phyloP scores from a whole-genome alignment of 257 asterid species.

The Solanum paucissectum region DNA sequence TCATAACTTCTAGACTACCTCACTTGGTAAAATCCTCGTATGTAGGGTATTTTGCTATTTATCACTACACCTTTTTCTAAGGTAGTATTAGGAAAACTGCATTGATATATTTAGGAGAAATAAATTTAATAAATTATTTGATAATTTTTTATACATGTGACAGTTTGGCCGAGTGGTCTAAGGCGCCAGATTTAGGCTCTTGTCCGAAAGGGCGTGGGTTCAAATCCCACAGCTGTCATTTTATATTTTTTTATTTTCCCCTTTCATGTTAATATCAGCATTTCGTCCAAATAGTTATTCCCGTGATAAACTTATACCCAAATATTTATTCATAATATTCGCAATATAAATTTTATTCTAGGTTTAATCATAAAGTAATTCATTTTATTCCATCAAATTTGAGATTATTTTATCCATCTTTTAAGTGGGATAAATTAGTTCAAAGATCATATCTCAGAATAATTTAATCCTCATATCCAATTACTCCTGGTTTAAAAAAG shows the following conservation, averaged over 20 bases:
- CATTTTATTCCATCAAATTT: no score
- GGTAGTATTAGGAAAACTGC: neutral
- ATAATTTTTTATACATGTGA: neutral
- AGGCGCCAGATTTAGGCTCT: conserved; percentile 99
- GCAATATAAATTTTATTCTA: no score
- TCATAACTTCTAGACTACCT: neutral
- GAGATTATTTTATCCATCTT: no score
- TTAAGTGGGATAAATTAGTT: no score
- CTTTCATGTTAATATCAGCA: no score
- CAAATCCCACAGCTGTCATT: conserved; percentile 98
- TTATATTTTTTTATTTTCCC: no score
- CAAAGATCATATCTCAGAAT: neutral
- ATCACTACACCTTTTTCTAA: neutral
- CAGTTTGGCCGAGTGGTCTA: conserved; percentile 99
- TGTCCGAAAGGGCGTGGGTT: conserved; percentile 99
- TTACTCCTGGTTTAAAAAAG: no score
- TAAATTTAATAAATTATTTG: accelerated
- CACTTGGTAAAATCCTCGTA: neutral
- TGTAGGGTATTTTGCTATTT: neutral
- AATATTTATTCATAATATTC: no score
- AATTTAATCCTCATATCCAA: no score
- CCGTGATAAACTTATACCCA: no score
- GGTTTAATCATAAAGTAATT: no score
- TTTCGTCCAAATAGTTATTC: no score
- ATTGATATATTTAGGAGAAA: neutral